Conservation (phyloP, 2,329 filamentous ascomycete species). For the Lojkania enalia region DNA sequence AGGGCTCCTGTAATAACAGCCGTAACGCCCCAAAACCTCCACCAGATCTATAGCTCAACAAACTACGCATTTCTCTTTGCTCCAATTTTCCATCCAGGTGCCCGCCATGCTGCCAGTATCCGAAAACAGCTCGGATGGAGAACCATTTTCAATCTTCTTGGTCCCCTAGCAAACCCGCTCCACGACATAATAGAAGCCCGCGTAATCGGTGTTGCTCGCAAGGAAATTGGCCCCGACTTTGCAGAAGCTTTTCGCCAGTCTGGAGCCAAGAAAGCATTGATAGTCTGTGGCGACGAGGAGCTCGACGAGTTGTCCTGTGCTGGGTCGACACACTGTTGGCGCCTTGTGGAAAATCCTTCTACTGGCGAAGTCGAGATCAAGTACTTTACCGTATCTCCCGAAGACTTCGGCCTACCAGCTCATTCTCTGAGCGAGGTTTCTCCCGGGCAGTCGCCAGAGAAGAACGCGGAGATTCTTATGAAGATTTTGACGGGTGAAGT, state of each 20-base stretch:
- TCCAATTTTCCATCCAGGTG: conserved; percentile 93
- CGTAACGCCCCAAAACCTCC: conserved; percentile 71
- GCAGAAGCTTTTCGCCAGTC: conserved; percentile 78
- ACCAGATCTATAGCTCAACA: conserved; percentile 71
- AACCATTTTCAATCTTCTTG: conserved; percentile 96
- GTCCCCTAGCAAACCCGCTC: conserved; percentile 87
- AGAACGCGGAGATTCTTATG: conserved; percentile 85
- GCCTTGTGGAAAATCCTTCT: conserved; percentile 59
- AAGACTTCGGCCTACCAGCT: conserved; percentile 80
- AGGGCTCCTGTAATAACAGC: conserved; percentile 73
- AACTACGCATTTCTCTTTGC: conserved; percentile 98
- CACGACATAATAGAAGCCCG: conserved; percentile 79
- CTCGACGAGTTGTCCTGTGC: conserved; percentile 95
- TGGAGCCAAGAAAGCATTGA: conserved; percentile 79
- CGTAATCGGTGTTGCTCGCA: conserved; percentile 88
- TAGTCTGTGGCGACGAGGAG: conserved; percentile 93
- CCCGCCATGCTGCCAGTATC: conserved; percentile 84
- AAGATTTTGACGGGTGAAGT: conserved; percentile 75
- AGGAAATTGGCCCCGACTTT: conserved; percentile 85
- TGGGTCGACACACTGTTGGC: conserved; percentile 87
- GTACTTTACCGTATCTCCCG: conserved; percentile 75
- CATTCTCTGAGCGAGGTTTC: conserved; percentile 79
- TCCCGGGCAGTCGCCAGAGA: conserved; percentile 79
- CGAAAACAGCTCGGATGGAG: conserved; percentile 88
- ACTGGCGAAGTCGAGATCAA: conserved; percentile 63